Base-by-base conservation (phyloP, 2,329 filamentous ascomycete genomes). In the Metarhizium sp. region DNA sequence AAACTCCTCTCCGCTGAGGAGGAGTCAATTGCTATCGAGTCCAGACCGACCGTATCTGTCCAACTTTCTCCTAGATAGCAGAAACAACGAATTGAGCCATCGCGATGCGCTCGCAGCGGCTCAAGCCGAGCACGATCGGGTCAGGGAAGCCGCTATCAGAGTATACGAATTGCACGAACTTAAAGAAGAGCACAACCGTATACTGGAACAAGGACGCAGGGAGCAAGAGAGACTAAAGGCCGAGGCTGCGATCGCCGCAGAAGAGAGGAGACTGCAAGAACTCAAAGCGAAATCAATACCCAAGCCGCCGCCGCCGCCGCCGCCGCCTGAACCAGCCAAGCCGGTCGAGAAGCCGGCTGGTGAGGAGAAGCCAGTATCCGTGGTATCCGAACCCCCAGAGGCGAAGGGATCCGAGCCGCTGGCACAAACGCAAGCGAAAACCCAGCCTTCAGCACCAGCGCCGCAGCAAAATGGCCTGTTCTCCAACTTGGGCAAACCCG, bases 41-140 rank as follows among this genome's bases (percentile, higher is more conserved):
- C 74, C 75, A 8, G 71, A 74, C 25, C 68, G 71, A 52, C 62
- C 71, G 8, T 80, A 81, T 57, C 75, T 82, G 46, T 78, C 82
- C 25, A 78, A 75, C 29, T 78, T 89, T 32, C 84, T 90, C 57
- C 74, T 75, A 45, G 79, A 83, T 52, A 77, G 81, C 36, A 78
- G 80, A 40, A 84, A 88, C 59, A 80, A 79, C 38, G 84, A 85
- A 64, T 73, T 79, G 51, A 76, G 75, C 55, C 86, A 90, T 65
- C 77, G 79, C 56, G 79, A 84, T 61, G 86, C 86, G 14, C 78
- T 92, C 16, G 80, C 80, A 49, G 79, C 80, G 50, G 86, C 86
- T 4, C 81, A 82, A 51, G 75, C 76, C 14, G 80, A 86, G 63
- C 88, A 91, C 66, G 80, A 87, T 42, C 77, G 80, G 32, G 79